Evolutionary conservation across 495 filamentous ascomycete species (phyloP).

Genomic region (Cenococcum geophilum): DNA sequence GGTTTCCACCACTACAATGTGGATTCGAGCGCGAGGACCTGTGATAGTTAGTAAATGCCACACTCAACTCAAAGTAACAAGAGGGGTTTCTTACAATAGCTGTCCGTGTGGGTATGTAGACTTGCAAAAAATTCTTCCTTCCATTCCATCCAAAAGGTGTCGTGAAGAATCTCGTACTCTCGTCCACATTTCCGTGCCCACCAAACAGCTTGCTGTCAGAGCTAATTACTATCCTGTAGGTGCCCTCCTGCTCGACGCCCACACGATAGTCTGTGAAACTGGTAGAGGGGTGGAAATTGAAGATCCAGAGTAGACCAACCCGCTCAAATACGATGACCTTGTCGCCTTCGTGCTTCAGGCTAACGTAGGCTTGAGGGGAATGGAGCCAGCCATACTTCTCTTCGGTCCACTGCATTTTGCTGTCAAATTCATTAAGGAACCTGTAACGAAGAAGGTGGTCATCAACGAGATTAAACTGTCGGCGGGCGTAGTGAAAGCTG

Average conservation of each 20-base stretch:
- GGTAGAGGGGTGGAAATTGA: constrained; percentile 87
- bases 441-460: constrained; percentile 80
- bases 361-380: constrained; percentile 79
- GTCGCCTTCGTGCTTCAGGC: constrained; percentile 87
- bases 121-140: constrained; percentile 79
- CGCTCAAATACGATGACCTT: constrained; percentile 97
- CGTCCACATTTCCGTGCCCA: constrained; percentile 69
- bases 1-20: constrained; percentile 8
- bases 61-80: neutral
- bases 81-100: constrained; percentile 62
- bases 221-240: constrained; percentile 83
- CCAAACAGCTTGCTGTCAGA: constrained; percentile 73
- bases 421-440: constrained; percentile 92
- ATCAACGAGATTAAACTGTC: constrained; percentile 89
- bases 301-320: constrained; percentile 82
- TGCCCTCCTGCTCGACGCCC: constrained; percentile 75
- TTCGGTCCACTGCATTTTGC: constrained; percentile 80
- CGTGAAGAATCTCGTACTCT: constrained; percentile 80
- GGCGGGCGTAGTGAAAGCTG: constrained; percentile 93
- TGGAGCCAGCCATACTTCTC: constrained; percentile 91
- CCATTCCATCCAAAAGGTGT: constrained; percentile 85
- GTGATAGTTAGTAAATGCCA: constrained; percentile 10
- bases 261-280: constrained; percentile 92
- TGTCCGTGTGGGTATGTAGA: constrained; percentile 81
- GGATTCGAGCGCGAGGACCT: constrained; percentile 33